A percentile compares a stretch with the other conserved stretches of the same genome.
Conservation (phyloP, 148 eudicot genomes). For the Spergularia marina region DNA sequence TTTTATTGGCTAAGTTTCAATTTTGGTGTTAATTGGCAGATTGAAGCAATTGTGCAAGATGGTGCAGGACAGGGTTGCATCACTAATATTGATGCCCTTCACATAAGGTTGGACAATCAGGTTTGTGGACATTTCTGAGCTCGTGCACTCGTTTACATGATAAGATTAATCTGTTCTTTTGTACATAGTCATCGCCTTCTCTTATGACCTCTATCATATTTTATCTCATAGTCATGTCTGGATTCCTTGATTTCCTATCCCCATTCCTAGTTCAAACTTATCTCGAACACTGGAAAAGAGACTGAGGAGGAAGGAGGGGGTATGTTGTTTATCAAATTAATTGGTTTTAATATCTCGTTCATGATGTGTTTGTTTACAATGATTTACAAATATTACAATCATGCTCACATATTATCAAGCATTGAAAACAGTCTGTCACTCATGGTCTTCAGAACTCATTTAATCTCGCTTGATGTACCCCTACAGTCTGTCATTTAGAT, state of each 20-base stretch:
- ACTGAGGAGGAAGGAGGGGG: neutral
- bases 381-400: no score
- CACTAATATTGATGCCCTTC: constrained; percentile 63
- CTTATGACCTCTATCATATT: neutral
- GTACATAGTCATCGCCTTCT: neutral
- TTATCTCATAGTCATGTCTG: neutral
- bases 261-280: neutral
- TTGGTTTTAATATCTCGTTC: no score
- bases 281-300: no score
- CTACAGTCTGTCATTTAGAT: no score
- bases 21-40: constrained; percentile 44
- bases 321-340: neutral
- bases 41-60: constrained; percentile 84
- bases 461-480: neutral
- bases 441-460: neutral
- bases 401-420: no score
- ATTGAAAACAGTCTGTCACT: neutral
- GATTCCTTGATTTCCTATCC: neutral
- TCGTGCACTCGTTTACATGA: neutral
- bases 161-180: neutral
- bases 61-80: constrained; percentile 65
- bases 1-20: constrained; percentile 13
- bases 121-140: constrained; percentile 34
- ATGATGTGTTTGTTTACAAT: no score
- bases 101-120: constrained; percentile 69